Evolutionary conservation across 352 stramenopile genomes (phyloP).

Genomic region (Globisporangium okanoganense): DNA sequence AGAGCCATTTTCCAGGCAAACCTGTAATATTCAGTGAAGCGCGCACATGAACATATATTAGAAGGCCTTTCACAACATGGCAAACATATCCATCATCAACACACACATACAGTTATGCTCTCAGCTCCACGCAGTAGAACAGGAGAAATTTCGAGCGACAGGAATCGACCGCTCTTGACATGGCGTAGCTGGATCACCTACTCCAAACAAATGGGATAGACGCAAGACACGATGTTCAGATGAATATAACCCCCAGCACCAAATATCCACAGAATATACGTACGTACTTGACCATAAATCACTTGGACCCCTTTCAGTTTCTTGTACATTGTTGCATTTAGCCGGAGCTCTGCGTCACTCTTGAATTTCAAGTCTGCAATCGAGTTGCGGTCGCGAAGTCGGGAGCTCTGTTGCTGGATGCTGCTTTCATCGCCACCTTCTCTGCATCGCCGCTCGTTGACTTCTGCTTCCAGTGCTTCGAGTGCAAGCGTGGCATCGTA

Average conservation of each 20-base stretch:
- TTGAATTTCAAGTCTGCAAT: slow-evolving; percentile 62
- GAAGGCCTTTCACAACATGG: background rate
- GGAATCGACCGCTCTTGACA: slow-evolving; percentile 54
- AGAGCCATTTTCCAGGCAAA: slow-evolving; percentile 43
- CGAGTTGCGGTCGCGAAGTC: slow-evolving; percentile 21
- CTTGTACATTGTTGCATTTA: slow-evolving; percentile 75
- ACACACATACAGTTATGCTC: slow-evolving; percentile 34
- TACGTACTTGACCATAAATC: slow-evolving; percentile 57
- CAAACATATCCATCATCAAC: background rate
- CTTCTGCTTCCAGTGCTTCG: slow-evolving; percentile 18
- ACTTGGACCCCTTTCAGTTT: slow-evolving; percentile 56
- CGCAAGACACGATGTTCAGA: background rate
- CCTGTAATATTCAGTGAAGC: slow-evolving; percentile 22
- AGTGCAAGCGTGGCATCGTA: slow-evolving; percentile 59
- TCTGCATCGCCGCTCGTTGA: background rate
- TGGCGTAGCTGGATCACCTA: slow-evolving; percentile 62
- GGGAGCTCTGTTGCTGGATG: slow-evolving; percentile 1
- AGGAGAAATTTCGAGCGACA: slow-evolving; percentile 41
- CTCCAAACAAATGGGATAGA: background rate
- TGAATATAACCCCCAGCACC: background rate
- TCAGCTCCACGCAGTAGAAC: slow-evolving; percentile 51
- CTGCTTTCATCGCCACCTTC: background rate
- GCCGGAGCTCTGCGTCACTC: slow-evolving; percentile 52
- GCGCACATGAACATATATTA: background rate
- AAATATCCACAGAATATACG: background rate